These are phyloP conservation scores for Platanthera zijinensis DNA, from an alignment of 106 monocot genomes.

Conservation along the genomic window DNA sequence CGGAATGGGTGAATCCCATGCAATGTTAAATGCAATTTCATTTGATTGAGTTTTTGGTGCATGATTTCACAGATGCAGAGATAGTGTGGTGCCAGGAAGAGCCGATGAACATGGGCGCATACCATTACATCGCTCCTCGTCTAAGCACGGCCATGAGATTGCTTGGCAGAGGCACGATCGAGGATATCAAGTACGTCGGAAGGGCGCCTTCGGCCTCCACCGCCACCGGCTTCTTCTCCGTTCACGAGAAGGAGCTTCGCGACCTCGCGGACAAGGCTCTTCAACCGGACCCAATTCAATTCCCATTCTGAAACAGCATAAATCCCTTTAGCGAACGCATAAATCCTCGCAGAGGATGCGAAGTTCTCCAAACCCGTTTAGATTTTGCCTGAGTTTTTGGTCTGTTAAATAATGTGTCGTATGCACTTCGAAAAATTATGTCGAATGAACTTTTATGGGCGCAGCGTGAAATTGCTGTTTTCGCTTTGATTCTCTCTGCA, in stretches of 20 bases:
- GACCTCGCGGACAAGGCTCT: constrained; percentile 48
- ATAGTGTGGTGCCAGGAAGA: constrained; percentile 98
- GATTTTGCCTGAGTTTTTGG: too few relatives aligned
- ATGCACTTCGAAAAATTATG: too few relatives aligned
- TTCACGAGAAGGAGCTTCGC: constrained; percentile 63
- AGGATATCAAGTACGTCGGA: constrained; percentile 74
- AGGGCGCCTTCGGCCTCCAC: constrained; percentile 72
- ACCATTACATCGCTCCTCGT: constrained; percentile 68
- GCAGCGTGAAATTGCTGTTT: too few relatives aligned
- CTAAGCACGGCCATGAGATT: constrained; percentile 49
- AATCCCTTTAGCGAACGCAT: too few relatives aligned
- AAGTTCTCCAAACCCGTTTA: too few relatives aligned
- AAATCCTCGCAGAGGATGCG: too few relatives aligned
- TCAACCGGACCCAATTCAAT: constrained; percentile 37
- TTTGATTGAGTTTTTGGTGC: too few relatives aligned
- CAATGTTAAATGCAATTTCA: too few relatives aligned
- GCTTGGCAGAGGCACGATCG: constrained; percentile 41
- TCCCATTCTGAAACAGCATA: constrained; percentile 1
- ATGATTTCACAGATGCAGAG: constrained; percentile 63
- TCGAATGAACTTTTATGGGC: too few relatives aligned
- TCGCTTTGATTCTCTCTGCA: too few relatives aligned
- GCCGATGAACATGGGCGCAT: constrained; percentile 98
- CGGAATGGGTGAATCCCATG: too few relatives aligned
- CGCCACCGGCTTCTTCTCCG: constrained; percentile 75
- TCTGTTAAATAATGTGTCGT: too few relatives aligned